Base-by-base conservation (phyloP, 176 grass and related monocot genomes). In the Rhipidocladum racemiflorum region DNA sequence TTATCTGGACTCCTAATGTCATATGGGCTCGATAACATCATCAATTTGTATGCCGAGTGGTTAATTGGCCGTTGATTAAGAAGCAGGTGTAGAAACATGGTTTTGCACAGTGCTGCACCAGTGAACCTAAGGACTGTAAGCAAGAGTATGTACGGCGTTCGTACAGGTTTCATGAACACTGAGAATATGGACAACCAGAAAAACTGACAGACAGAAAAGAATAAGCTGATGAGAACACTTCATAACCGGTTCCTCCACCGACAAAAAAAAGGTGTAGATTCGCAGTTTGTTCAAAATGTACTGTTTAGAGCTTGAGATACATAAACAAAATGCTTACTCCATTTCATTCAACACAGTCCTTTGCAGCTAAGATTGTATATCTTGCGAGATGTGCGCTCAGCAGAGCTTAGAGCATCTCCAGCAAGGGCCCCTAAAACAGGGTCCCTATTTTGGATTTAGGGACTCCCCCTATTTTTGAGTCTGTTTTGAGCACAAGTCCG, bases 291-390 rank as follows among this genome's bases (percentile, higher is more conserved):
- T 6, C 15, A 17, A 7, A 56, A 56, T 56, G 38, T 36, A 7
- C 17, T 39, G 1, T 57, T 21, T 57, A 57, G 11, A 40, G 35
- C 11, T 51, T 55, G 9, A 24, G 49, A 74, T 74, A 23, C 23
- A 70, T 70, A 7, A 79, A 7, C 5, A 48, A 78, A 84, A 84
- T 79, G 74, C 21, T 25, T 17, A 84, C 4, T 23, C 12, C 15
- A 39, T 65, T 83, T 53, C 28, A 42, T 68, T 88, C 35, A 48
- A 63, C 14, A 43, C 3, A 38, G 20, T 5, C 8, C 14, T 48
- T 17, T 7, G 10, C 23, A 56, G 63, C 49, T 83, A 20, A 18
- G 70, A 40, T 43, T 27, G 5, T 29, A 35, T 21, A 64, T 65
- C 42, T 54, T 65, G 56, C 24, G 56, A 45, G 15, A 25, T 6